phyloP scores from a whole-genome alignment of 73 alveolate species.

The Tetrahymena elliotti region DNA sequence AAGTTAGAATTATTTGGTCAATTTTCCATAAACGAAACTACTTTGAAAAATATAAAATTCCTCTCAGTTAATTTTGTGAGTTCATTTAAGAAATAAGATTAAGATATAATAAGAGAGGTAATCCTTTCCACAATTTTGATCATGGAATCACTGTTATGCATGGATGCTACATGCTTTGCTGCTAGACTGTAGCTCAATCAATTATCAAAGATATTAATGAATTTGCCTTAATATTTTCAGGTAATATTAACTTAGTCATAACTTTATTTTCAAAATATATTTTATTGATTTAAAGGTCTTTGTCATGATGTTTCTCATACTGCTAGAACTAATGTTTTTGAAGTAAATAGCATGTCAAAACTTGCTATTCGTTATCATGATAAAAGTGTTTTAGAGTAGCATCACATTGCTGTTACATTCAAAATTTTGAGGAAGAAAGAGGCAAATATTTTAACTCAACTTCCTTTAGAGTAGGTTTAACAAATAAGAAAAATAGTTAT shows the following conservation, averaged over 20 bases:
- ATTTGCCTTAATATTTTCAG: not conserved
- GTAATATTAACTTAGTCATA: not conserved
- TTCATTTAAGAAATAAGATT: constrained; percentile 25
- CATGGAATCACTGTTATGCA: constrained; percentile 52
- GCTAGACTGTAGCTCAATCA: constrained; percentile 4
- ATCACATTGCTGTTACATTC: constrained; percentile 30
- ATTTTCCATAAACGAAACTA: constrained; percentile 4
- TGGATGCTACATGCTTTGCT: constrained; percentile 17
- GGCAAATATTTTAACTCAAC: not conserved
- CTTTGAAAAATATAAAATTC: constrained; percentile 4
- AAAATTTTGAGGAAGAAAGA: not conserved
- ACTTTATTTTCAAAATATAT: not conserved
- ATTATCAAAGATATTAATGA: not conserved
- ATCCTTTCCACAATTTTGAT: constrained; percentile 51
- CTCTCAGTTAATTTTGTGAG: not conserved
- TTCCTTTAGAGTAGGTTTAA: not conserved
- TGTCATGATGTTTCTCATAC: constrained; percentile 43
- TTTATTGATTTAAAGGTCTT: not conserved
- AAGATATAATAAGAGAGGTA: constrained; percentile 27
- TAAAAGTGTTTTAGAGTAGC: constrained; percentile 30
- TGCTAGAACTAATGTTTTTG: constrained; percentile 26
- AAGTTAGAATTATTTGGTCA: constrained; percentile 8
- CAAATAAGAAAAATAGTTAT: constrained; percentile 8
- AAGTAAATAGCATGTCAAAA: constrained; percentile 19
- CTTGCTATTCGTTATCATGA: constrained; percentile 34